Conservation (phyloP, 129 eudicot species). For the Centaurea solstitialis region DNA sequence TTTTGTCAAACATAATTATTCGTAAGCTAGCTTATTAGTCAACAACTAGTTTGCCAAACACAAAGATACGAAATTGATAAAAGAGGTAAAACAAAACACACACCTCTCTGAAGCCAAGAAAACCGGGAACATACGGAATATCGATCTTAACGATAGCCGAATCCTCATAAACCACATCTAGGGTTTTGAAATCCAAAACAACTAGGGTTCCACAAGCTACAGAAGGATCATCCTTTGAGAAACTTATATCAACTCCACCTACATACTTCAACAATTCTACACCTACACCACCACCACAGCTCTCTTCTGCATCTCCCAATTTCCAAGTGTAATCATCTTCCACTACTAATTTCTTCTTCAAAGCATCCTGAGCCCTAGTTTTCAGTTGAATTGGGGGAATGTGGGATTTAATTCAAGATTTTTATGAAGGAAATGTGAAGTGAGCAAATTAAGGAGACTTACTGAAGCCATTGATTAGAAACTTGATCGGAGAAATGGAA, state of each 20-base stretch:
- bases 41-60: too few species aligned
- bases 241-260: conserved; percentile 96
- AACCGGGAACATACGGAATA: conserved; percentile 86
- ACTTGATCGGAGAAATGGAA: conserved; percentile 9
- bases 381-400: background rate
- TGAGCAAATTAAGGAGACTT: conserved; percentile 1
- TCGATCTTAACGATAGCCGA: conserved; percentile 48
- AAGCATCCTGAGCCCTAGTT: conserved; percentile 66
- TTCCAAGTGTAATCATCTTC: conserved; percentile 74
- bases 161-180: conserved; percentile 71
- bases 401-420: background rate
- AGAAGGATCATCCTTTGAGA: conserved; percentile 60
- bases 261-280: conserved; percentile 55
- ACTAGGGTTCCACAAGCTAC: conserved; percentile 87
- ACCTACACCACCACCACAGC: conserved; percentile 17
- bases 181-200: conserved; percentile 62
- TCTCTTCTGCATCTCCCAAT: conserved; percentile 31
- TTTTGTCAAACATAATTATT: too few species aligned
- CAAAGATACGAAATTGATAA: background rate
- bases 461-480: conserved; percentile 25
- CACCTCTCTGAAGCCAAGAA: conserved; percentile 96
- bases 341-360: conserved; percentile 54
- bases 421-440: background rate
- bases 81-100: background rate
- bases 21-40: too few species aligned